These are phyloP conservation scores for Echeveria elegans DNA, from an alignment of 164 flowering plant species.

Conservation along the genomic window DNA sequence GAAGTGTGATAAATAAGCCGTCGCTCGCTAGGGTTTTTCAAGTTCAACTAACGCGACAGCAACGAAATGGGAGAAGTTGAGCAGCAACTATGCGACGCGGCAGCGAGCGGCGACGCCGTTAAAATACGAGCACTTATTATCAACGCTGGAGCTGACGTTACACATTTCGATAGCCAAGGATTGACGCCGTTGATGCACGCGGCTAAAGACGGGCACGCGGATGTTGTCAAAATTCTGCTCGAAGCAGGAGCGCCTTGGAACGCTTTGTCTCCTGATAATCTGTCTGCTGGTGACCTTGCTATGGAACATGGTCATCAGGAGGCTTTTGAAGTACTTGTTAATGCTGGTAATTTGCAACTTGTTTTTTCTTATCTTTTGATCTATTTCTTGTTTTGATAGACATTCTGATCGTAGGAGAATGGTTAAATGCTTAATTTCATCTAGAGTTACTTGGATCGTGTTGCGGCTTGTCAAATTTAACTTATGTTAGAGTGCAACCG, in stretches of 20 bases:
- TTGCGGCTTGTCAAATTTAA: too few relatives aligned
- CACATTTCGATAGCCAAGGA: constrained; percentile 68
- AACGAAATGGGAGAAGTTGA: constrained; percentile 8
- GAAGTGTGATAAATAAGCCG: too few relatives aligned
- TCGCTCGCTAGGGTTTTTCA: not conserved
- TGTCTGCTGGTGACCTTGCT: constrained; percentile 91
- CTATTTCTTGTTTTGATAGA: not conserved
- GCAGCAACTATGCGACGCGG: constrained; percentile 49
- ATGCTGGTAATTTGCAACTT: constrained; percentile 49
- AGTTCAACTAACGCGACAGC: not conserved
- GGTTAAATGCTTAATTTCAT: too few relatives aligned
- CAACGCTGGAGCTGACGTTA: constrained; percentile 53
- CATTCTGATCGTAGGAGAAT: too few relatives aligned
- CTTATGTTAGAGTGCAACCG: too few relatives aligned
- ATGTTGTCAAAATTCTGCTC: constrained; percentile 39
- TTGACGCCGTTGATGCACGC: constrained; percentile 91
- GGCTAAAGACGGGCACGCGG: constrained; percentile 62
- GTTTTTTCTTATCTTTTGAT: not conserved
- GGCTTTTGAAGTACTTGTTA: constrained; percentile 72
- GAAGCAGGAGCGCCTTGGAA: constrained; percentile 95
- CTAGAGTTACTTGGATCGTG: too few relatives aligned
- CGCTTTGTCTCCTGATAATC: constrained; percentile 67
- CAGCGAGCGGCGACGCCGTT: constrained; percentile 42
- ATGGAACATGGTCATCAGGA: constrained; percentile 83
- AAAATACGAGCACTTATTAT: constrained; percentile 39